Evolutionary conservation across 176 grass and related monocot species (phyloP), one percentile per base, ranked within the genome.

Genomic region (Cymbopogon citratus): DNA sequence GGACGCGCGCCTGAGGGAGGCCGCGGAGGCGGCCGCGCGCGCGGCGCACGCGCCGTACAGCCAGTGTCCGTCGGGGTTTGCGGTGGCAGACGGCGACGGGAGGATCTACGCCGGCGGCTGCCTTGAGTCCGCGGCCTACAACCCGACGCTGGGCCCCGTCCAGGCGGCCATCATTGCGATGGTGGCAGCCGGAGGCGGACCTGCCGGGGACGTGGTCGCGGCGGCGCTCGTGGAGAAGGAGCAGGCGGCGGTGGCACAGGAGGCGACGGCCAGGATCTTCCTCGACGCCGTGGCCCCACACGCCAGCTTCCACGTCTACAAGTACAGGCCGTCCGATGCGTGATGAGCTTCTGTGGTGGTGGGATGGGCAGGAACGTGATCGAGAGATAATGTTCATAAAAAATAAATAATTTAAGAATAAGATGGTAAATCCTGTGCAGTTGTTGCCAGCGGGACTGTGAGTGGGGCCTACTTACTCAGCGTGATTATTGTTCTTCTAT

Each of bases 11-110:
- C 69, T 97, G 18, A 85, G 62, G 78, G 86, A 86, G 28, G 88
- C 92, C 0, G 95, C 92, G 5, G 72, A 84, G 81, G 84, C 63
- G 9, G 95, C 92, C 31, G 88, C 92, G 74, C 87, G 88, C 36
- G 90, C 71, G 38, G 82, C 92, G n/a, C 92, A 98, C 66, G 86
- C 92, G 67, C 95, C 95, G 7, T 98, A 98, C 84, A 94, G 92
- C 80, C 71, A 64, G 56, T 98, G 92, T 39, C 72, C 95, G 12
- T 74, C 95, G 60, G 95, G 95, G 5, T 92, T 98, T 59, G 81
- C 95, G n/a, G 92, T 98, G 75, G 95, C 81, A 21, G 92, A 94
- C 85, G 62, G 78, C 0, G 84, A 83, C 19, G 92, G 90, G 23
- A 85, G 57, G 73, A 91, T 98, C 66, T 91, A 92, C 75, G 90